Conservation (phyloP, 129 eudicot species). For the Ambrosia trifida region DNA sequence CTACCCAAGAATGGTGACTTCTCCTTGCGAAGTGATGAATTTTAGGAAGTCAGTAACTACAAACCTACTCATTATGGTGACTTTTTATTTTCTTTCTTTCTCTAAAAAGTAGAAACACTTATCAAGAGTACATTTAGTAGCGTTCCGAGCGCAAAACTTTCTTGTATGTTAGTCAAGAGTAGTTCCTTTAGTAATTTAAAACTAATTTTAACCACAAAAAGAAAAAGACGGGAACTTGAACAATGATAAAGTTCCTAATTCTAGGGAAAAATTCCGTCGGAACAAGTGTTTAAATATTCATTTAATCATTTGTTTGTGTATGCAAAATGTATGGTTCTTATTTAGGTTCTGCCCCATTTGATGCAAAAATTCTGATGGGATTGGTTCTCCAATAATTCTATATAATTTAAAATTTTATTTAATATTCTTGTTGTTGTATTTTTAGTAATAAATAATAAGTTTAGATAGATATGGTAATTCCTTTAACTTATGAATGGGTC, state of each 20-base stretch:
- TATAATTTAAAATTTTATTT: conserved; percentile 7
- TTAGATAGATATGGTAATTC: neutral
- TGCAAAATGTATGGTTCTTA: neutral
- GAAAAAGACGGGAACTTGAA: neutral
- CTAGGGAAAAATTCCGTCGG: neutral
- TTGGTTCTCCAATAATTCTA: no score
- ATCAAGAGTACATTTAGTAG: no score
- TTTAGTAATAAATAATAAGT: neutral
- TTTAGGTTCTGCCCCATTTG: conserved; percentile 1
- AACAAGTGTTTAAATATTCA: neutral
- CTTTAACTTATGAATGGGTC: neutral
- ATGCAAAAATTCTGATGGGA: no score
- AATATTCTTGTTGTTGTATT: neutral
- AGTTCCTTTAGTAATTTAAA: no score
- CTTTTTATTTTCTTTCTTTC: no score
- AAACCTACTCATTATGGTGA: no score
- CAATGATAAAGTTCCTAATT: neutral
- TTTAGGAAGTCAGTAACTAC: no score
- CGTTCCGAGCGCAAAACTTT: no score
- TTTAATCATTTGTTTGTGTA: neutral
- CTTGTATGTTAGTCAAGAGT: no score
- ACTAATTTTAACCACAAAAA: neutral
- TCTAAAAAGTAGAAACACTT: no score
- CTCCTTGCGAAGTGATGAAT: no score
- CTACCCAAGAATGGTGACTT: no score